phyloP scores from a whole-genome alignment of 441 rosid genomes.

The Mallotus japonicus region DNA sequence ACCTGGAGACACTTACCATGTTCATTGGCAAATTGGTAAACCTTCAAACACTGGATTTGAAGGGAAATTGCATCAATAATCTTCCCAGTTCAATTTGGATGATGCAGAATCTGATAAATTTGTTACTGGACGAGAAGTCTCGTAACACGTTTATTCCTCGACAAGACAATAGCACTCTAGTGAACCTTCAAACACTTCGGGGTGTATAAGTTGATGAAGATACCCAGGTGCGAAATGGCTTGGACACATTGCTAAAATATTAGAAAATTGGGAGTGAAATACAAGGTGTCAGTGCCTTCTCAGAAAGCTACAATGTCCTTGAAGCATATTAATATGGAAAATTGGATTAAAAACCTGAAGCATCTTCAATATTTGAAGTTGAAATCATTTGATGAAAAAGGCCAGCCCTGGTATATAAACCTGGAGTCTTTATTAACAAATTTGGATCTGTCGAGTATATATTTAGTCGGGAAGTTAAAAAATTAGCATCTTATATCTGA shows the following conservation, averaged over 20 bases:
- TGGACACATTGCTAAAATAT: background rate
- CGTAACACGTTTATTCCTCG: background rate
- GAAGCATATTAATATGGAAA: background rate
- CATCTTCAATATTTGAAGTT: background rate
- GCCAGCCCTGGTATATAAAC: background rate
- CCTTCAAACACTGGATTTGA: slow-evolving; percentile 13
- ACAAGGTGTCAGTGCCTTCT: slow-evolving; percentile 3
- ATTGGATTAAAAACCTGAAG: slow-evolving; percentile 1
- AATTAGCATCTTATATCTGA: background rate
- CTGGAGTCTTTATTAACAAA: background rate
- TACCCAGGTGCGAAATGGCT: slow-evolving; percentile 8
- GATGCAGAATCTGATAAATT: slow-evolving; percentile 1
- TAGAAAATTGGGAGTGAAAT: slow-evolving; percentile 6
- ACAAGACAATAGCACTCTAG: background rate
- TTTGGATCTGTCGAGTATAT: background rate
- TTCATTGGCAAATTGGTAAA: background rate
- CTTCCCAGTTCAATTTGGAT: slow-evolving; percentile 1
- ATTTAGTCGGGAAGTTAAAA: background rate
- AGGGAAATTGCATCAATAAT: background rate
- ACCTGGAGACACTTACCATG: background rate
- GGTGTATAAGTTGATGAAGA: slow-evolving; percentile 2
- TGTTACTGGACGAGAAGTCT: slow-evolving; percentile 3
- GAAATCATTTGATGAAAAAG: slow-evolving; percentile 3
- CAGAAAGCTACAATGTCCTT: background rate
- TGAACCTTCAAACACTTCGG: background rate